phyloP scores from a whole-genome alignment of 495 filamentous ascomycete genomes.

The Talaromyces thailandensis region DNA sequence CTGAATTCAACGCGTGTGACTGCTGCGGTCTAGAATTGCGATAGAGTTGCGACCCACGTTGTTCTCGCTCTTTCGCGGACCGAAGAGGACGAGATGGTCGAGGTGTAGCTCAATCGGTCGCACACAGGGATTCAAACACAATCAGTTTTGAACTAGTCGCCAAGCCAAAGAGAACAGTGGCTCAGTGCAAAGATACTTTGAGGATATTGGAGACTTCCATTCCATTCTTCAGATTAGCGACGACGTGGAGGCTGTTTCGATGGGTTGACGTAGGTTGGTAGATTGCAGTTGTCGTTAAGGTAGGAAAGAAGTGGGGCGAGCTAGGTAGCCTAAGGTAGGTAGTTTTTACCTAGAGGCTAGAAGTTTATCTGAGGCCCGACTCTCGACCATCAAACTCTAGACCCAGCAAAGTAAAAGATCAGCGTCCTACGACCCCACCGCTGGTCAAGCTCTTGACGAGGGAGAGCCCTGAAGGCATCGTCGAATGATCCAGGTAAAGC shows the following conservation, averaged over 20 bases:
- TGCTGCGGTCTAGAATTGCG: neutral
- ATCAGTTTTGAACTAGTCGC: neutral
- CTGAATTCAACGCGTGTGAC: neutral
- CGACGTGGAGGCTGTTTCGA: neutral
- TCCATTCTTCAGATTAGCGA: neutral
- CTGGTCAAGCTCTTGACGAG: no score
- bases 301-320: neutral
- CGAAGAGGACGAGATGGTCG: neutral
- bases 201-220: neutral
- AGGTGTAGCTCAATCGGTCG: neutral
- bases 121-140: neutral
- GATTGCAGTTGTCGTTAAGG: neutral
- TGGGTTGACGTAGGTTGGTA: neutral
- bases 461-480: no score
- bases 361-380: no score
- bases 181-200: neutral
- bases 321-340: no score
- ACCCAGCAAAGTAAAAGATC: no score
- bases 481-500: no score
- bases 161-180: neutral
- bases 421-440: no score
- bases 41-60: neutral
- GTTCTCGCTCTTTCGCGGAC: neutral
- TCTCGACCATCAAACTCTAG: no score
- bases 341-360: no score